These are phyloP conservation scores for Termitomyces sp. DNA, from an alignment of 768 basidiomycete species.

Conservation along the genomic window DNA sequence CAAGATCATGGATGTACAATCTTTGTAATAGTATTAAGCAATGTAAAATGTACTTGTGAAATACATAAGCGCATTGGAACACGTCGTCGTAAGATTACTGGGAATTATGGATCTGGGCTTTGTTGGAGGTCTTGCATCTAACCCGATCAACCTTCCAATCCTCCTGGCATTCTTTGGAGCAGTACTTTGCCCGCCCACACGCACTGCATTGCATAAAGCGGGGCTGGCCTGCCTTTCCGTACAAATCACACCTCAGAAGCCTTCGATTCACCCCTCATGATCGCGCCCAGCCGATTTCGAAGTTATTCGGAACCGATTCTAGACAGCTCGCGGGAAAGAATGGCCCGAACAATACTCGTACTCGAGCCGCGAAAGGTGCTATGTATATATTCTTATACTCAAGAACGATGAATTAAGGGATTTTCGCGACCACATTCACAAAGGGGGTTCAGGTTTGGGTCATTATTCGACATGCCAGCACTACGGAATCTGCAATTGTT, in stretches of 20 bases:
- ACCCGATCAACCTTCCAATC: constrained; percentile 28
- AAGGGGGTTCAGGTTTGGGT: constrained; percentile 37
- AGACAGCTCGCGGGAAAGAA: constrained; percentile 51
- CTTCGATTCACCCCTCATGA: background rate
- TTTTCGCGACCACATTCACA: constrained; percentile 55
- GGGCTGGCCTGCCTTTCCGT: constrained; percentile 24
- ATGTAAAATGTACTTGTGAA: background rate
- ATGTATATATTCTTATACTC: too few species aligned
- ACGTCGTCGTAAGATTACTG: too few species aligned
- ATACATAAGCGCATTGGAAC: too few species aligned
- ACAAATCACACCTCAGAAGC: constrained; percentile 19
- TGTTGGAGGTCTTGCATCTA: constrained; percentile 7
- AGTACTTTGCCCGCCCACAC: constrained; percentile 32
- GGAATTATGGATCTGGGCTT: background rate
- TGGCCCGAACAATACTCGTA: constrained; percentile 41
- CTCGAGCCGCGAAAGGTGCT: constrained; percentile 42
- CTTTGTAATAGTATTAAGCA: background rate
- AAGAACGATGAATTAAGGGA: constrained; percentile 33
- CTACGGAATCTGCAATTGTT: constrained; percentile 44
- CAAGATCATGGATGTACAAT: background rate
- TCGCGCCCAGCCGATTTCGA: background rate
- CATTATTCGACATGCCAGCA: constrained; percentile 33
- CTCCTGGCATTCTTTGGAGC: constrained; percentile 32
- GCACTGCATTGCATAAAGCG: constrained; percentile 22
- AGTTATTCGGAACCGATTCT: constrained; percentile 27